Percentiles rank a stretch among this genome's conserved stretches.
phyloP scores from a whole-genome alignment of 139 green algal genomes.

The Diplosphaera chodatii region DNA sequence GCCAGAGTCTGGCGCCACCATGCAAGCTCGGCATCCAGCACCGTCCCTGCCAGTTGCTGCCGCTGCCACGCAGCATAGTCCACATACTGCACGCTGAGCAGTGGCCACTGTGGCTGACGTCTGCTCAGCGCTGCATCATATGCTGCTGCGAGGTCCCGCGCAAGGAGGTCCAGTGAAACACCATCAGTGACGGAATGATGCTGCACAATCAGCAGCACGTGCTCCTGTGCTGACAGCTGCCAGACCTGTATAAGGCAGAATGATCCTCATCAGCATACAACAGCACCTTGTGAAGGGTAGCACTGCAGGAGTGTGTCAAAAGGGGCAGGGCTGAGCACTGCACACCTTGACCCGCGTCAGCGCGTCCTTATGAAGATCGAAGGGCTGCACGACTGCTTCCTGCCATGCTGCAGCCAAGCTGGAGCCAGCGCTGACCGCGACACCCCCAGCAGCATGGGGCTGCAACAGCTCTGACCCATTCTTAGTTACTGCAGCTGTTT shows the following conservation, averaged over 20 bases:
- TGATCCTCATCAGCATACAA: too few species aligned
- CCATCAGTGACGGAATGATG: slow-evolving; percentile 10
- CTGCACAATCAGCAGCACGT: slow-evolving; percentile 4
- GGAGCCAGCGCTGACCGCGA: neutral
- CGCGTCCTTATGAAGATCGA: neutral
- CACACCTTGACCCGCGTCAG: neutral
- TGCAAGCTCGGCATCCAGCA: neutral
- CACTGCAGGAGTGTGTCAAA: too few species aligned
- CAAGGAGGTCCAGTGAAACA: neutral
- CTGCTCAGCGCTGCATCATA: neutral
- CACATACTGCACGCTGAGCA: neutral
- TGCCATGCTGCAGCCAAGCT: neutral
- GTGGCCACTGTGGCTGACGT: neutral
- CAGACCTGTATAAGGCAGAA: neutral
- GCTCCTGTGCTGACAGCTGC: neutral
- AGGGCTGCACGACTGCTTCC: neutral
- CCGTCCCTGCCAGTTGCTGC: neutral
- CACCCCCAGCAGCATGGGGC: neutral
- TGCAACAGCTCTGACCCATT: neutral
- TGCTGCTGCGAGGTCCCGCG: neutral
- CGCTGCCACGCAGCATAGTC: slow-evolving; percentile 7
- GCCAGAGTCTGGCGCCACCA: neutral
- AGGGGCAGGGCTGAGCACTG: too few species aligned
- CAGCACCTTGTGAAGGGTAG: too few species aligned
- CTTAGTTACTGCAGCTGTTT: neutral